A percentile compares a stretch with the other conserved stretches of the same genome.
Conservation (phyloP, 129 eudicot species). For the Heracleum sosnowskyi region DNA sequence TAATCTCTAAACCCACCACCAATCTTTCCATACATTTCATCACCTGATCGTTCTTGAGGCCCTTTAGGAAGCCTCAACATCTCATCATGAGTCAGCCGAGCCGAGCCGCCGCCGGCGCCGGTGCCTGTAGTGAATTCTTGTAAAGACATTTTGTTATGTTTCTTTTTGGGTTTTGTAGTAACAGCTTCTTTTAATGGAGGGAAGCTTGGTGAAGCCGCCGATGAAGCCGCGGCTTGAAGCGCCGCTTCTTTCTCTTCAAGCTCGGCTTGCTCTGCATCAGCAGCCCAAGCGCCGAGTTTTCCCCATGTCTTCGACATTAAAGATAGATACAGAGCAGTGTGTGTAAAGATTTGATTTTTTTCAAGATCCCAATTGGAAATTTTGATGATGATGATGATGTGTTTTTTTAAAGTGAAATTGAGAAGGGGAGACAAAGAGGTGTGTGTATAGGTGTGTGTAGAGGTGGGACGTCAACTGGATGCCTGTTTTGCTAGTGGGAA, state of each 20-base stretch:
- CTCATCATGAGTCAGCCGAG: constrained; percentile 55
- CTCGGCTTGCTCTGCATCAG: constrained; percentile 48
- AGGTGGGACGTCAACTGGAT: neutral
- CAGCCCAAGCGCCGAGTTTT: constrained; percentile 49
- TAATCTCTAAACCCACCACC: constrained; percentile 82
- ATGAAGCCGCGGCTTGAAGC: neutral
- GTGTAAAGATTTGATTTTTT: neutral
- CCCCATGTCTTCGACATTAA: constrained; percentile 56
- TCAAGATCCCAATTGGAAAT: neutral
- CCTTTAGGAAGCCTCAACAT: constrained; percentile 89
- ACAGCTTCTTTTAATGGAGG: constrained; percentile 41
- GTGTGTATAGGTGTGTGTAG: neutral
- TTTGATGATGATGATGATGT: neutral
- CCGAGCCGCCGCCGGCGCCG: constrained; percentile 11
- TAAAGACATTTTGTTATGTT: constrained; percentile 58
- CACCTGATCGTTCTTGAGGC: constrained; percentile 64
- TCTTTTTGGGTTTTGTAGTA: constrained; percentile 57
- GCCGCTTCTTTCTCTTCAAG: constrained; percentile 30
- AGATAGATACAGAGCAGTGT: neutral
- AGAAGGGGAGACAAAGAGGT: neutral
- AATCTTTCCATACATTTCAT: constrained; percentile 49
- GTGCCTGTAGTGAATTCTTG: constrained; percentile 47
- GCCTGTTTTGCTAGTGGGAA: neutral
- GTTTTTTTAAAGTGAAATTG: neutral
- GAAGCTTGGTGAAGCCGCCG: constrained; percentile 18